Conservation (phyloP, 352 stramenopile species). For the Globisporangium viniferum region DNA sequence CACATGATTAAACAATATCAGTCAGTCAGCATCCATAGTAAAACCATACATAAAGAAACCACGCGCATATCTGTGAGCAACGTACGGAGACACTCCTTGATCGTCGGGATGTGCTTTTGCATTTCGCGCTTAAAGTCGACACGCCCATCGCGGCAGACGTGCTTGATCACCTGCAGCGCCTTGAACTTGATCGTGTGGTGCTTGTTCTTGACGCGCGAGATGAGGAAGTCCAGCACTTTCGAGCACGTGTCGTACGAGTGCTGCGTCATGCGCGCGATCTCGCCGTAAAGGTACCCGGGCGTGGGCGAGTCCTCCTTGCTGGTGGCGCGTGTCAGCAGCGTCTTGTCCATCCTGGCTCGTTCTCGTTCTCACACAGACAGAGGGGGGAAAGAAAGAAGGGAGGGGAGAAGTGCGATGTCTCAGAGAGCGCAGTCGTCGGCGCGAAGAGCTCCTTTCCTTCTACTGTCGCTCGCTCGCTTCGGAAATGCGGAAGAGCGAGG, state of each 20-base stretch:
- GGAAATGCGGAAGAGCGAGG: constrained; percentile 7
- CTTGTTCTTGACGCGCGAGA: constrained; percentile 91
- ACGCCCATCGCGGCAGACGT: constrained; percentile 87
- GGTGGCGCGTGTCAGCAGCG: constrained; percentile 90
- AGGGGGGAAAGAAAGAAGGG: neutral
- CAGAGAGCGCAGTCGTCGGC: neutral
- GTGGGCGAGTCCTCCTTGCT: constrained; percentile 93
- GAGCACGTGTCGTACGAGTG: constrained; percentile 88
- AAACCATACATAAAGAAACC: neutral
- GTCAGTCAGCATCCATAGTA: neutral
- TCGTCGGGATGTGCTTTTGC: constrained; percentile 86
- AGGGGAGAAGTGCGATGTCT: neutral
- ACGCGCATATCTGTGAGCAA: constrained; percentile 2
- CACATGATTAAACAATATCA: neutral
- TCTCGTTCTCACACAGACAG: neutral
- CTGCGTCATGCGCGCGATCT: constrained; percentile 94
- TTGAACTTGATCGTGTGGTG: constrained; percentile 96
- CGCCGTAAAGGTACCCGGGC: constrained; percentile 95
- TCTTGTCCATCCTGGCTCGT: constrained; percentile 86
- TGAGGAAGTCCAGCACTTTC: constrained; percentile 90
- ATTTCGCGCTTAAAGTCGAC: constrained; percentile 91
- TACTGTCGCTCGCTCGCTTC: constrained; percentile 4
- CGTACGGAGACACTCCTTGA: constrained; percentile 92
- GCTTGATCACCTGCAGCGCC: constrained; percentile 92
- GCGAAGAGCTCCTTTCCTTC: constrained; percentile 5